These are phyloP conservation scores for Brasenia schreberi DNA, from an alignment of 164 flowering plant genomes.

Conservation along the genomic window DNA sequence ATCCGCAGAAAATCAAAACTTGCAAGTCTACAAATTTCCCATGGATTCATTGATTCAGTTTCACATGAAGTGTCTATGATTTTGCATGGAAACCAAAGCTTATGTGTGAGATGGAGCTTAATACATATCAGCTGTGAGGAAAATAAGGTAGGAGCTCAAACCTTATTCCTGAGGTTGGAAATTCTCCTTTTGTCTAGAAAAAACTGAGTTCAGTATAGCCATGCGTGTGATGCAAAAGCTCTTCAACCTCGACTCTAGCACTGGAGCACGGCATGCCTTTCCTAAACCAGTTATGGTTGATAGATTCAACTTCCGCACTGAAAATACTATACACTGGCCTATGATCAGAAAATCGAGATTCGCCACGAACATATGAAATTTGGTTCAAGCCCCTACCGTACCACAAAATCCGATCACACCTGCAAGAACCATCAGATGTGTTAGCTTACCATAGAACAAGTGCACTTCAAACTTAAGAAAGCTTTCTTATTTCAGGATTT, in stretches of 20 bases:
- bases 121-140: neutral
- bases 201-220: conserved; percentile 45
- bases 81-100: no score
- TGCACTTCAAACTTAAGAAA: no score
- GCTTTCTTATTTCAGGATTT: no score
- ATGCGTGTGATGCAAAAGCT: conserved; percentile 50
- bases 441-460: no score
- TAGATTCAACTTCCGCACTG: conserved; percentile 60
- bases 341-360: conserved; percentile 79
- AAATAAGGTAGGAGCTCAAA: neutral
- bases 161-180: neutral
- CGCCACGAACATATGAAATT: conserved; percentile 80
- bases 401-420: conserved; percentile 96
- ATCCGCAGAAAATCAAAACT: no score
- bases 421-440: conserved; percentile 11
- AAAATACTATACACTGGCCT: conserved; percentile 76
- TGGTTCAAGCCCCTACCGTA: conserved; percentile 74
- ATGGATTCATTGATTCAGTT: no score
- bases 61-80: no score
- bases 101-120: no score
- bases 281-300: conserved; percentile 40
- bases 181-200: conserved; percentile 18
- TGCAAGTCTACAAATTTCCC: no score
- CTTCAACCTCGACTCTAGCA: conserved; percentile 73
- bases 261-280: conserved; percentile 54